Evolutionary conservation across 2,329 filamentous ascomycete genomes (phyloP).

Genomic region (Penicillium rolfsii): DNA sequence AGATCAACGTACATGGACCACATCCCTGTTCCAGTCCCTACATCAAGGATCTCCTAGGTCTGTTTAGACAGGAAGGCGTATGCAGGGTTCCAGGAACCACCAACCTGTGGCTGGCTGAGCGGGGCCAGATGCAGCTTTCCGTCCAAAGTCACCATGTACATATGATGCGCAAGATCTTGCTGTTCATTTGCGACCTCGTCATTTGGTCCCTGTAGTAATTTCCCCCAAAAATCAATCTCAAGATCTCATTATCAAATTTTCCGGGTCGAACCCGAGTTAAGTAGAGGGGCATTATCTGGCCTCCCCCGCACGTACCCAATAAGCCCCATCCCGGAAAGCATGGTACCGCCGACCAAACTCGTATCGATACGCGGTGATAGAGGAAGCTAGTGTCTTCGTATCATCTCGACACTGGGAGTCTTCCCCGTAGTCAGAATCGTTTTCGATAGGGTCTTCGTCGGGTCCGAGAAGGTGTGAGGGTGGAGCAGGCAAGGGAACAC

Average conservation of each 20-base stretch:
- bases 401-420: conserved; percentile 28
- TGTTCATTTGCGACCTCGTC: conserved; percentile 30
- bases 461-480: background rate
- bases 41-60: conserved; percentile 28
- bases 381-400: conserved; percentile 33
- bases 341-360: conserved; percentile 40
- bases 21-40: conserved; percentile 30
- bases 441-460: conserved; percentile 14
- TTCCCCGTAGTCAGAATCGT: conserved; percentile 25
- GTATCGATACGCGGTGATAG: conserved; percentile 36
- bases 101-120: conserved; percentile 23
- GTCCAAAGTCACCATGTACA: conserved; percentile 40
- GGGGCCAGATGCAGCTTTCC: conserved; percentile 37
- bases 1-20: conserved; percentile 25
- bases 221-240: background rate
- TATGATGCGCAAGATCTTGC: conserved; percentile 44
- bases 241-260: background rate
- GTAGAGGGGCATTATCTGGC: background rate
- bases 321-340: conserved; percentile 36
- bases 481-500: background rate
- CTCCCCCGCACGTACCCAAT: conserved; percentile 22
- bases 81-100: background rate
- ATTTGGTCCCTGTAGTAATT: conserved; percentile 22
- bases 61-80: background rate
- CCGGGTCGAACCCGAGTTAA: background rate